A percentile compares a stretch with the other conserved stretches of the same genome.
These are phyloP conservation scores for Marasmius tenuissimus DNA, from an alignment of 1,284 basidiomycete species.

Conservation along the genomic window DNA sequence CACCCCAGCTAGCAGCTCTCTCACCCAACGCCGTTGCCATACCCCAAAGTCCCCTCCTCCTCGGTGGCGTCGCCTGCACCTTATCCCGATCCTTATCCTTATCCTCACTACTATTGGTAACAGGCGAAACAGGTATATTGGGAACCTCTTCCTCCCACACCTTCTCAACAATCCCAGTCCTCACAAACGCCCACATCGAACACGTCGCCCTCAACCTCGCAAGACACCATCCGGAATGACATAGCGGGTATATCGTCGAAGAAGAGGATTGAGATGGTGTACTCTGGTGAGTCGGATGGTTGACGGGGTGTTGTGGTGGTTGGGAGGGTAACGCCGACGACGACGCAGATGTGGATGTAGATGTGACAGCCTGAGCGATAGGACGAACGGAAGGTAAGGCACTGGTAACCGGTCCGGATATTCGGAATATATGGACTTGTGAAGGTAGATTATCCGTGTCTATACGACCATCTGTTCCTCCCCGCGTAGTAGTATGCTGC, in stretches of 20 bases:
- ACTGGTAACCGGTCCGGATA: constrained; percentile 34
- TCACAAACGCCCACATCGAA: constrained; percentile 88
- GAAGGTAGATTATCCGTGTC: constrained; percentile 28
- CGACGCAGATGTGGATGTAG: constrained; percentile 11
- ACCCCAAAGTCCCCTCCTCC: constrained; percentile 55
- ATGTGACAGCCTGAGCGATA: no score
- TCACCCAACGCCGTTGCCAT: constrained; percentile 56
- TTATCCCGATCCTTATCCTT: constrained; percentile 22
- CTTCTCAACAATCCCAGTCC: constrained; percentile 77
- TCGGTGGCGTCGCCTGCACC: constrained; percentile 47
- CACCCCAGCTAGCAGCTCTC: constrained; percentile 48
- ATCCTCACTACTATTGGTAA: constrained; percentile 11
- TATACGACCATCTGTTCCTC: not conserved
- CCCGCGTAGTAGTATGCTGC: not conserved
- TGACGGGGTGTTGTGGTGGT: constrained; percentile 21
- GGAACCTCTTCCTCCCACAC: constrained; percentile 81
- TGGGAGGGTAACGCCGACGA: constrained; percentile 22
- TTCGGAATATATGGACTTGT: constrained; percentile 62
- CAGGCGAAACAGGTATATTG: constrained; percentile 30
- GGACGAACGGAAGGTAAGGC: constrained; percentile 24
- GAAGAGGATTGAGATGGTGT: constrained; percentile 19
- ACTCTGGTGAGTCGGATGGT: constrained; percentile 6
- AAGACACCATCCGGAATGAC: constrained; percentile 78
- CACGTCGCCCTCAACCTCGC: constrained; percentile 82
- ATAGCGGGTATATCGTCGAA: constrained; percentile 68